Evolutionary conservation across 768 basidiomycete genomes (phyloP).

Genomic region (Boletus tomentosulus): DNA sequence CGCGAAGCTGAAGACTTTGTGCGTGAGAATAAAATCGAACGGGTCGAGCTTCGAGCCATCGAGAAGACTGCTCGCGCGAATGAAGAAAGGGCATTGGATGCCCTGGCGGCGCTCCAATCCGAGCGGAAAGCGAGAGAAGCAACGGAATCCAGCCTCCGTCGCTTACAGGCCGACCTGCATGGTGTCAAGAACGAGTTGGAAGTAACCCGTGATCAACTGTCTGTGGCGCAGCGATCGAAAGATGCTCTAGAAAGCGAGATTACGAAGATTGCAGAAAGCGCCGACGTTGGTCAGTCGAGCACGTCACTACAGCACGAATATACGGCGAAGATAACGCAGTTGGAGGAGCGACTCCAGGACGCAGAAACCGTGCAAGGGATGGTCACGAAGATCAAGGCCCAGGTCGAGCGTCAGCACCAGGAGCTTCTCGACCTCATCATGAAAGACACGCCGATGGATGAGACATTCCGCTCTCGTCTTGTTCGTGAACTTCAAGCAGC

Average conservation of each 20-base stretch:
- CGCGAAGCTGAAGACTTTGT: constrained; percentile 81
- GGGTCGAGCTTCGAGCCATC: constrained; percentile 58
- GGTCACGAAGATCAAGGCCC: constrained; percentile 53
- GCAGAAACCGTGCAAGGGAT: constrained; percentile 47
- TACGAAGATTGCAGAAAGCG: constrained; percentile 59
- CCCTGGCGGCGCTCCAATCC: constrained; percentile 56
- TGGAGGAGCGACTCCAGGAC: constrained; percentile 60
- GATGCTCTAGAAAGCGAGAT: constrained; percentile 64
- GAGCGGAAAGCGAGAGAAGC: constrained; percentile 63
- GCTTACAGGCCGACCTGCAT: constrained; percentile 60
- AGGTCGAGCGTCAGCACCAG: constrained; percentile 64
- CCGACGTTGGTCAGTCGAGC: constrained; percentile 48
- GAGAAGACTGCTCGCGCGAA: constrained; percentile 63
- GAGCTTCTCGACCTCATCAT: constrained; percentile 67
- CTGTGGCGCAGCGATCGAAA: constrained; percentile 55
- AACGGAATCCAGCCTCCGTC: constrained; percentile 57
- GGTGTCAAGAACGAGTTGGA: constrained; percentile 50
- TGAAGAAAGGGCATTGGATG: constrained; percentile 56
- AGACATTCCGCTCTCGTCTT: constrained; percentile 56
- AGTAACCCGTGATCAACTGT: constrained; percentile 52
- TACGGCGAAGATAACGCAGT: constrained; percentile 54
- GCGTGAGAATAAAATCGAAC: constrained; percentile 69
- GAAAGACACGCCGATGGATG: constrained; percentile 53
- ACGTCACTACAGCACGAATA: constrained; percentile 63
- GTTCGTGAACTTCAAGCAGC: constrained; percentile 59